Conservation (phyloP, 768 basidiomycete genomes). For the Ephemerocybe angulata region DNA sequence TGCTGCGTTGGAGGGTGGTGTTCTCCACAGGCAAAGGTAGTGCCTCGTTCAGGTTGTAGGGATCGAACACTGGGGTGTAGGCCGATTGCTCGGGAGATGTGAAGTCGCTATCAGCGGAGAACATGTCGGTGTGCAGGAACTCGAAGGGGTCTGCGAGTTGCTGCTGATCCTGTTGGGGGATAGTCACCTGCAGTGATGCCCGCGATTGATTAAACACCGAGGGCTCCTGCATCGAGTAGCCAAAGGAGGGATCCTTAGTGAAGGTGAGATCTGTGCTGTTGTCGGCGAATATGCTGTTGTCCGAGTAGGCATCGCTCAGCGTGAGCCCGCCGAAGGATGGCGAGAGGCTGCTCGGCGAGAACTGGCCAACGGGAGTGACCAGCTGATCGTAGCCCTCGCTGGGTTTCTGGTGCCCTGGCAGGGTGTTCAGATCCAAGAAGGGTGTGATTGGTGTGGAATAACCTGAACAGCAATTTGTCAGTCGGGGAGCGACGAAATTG, state of each 20-base stretch:
- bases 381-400: not conserved
- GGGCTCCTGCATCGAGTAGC: not conserved
- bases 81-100: not conserved
- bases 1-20: not conserved
- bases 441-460: conserved; percentile 8
- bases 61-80: not conserved
- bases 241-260: not conserved
- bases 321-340: not conserved
- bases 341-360: conserved; percentile 1
- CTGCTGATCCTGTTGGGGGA: no score
- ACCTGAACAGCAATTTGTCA: conserved; percentile 1
- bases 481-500: not conserved
- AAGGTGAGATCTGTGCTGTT: not conserved
- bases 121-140: not conserved
- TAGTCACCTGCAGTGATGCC: no score
- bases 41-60: not conserved
- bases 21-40: no score
- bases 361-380: not conserved
- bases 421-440: not conserved
- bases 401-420: not conserved
- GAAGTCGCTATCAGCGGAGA: not conserved
- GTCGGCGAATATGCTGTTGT: not conserved
- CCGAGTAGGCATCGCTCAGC: not conserved
- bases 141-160: not conserved
- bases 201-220: not conserved